Base-by-base conservation (phyloP, 129 eudicot genomes). In the Tagetes erecta region DNA sequence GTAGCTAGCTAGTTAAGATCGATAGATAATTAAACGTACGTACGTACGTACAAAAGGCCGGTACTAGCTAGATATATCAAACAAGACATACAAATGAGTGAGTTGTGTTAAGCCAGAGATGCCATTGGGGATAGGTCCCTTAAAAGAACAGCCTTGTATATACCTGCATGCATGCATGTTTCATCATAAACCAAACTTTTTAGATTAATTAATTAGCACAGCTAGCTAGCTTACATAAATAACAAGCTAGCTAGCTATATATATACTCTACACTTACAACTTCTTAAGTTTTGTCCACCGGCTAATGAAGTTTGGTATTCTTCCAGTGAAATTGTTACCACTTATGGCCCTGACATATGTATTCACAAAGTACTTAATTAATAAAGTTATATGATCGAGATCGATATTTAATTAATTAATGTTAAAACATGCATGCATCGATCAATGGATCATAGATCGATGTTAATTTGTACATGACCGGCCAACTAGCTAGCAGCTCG, bases 41-140 rank as follows among this genome's bases (percentile, higher is more conserved):
- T 20, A 20, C 27, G 27, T 20, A 20, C 27, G 27, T 20, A 20
- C 27, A 20, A 20, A 20, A 20, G 27, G 27, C 27, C 27, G 27
- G 27, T 20, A 20, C 27, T 20, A 20, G 27, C 27, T 20, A 20
- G 27, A 20, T 20, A 20, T 20, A 20, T 20, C 27, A 20, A 20
- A 20, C 27, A 64, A 5, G n/a, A 34, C 50, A 64, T 64, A 91
- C 97, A 91, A 77, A 82, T 91, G 94, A 78, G 40, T 82, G 71
- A 91, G 82, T 74, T 82, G 84, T 71, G 89, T 87, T 74, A 91
- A 72, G 77, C 38, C 47, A 46, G 91, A 84, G 71, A 91, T 87
- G 78, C 78, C 74, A 45, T 89, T 70, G 69, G 97, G 97, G 70
- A 91, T 91, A 0, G 97, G 97, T 33, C 97, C 97, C 76, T 84